Conservation (phyloP, 306 rosid genomes). For the Crataegus laevigata region DNA sequence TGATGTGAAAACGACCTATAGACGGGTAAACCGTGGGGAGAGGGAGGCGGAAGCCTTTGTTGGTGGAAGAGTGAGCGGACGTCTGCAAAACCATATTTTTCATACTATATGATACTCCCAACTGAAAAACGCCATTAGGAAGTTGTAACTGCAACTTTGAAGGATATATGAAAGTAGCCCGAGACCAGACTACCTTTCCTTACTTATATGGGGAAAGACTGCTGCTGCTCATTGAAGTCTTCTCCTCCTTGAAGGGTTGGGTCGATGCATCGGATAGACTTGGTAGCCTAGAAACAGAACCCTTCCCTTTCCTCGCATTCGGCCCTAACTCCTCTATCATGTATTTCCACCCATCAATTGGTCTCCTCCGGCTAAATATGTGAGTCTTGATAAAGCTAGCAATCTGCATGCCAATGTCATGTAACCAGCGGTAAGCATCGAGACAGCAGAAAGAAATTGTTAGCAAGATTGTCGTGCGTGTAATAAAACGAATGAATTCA, state of each 20-base stretch:
- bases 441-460: not conserved
- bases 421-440: not conserved
- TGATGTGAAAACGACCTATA: too few species aligned
- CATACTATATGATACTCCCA: too few species aligned
- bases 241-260: conserved; percentile 84
- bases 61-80: not conserved
- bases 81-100: too few species aligned
- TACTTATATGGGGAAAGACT: conserved; percentile 25
- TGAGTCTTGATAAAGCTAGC: conserved; percentile 95
- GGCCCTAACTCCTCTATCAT: conserved; percentile 98
- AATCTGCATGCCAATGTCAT: conserved; percentile 45
- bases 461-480: not conserved
- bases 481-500: not conserved
- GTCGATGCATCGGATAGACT: conserved; percentile 81
- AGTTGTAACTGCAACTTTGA: not conserved
- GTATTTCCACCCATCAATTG: conserved; percentile 95
- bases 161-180: not conserved
- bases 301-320: conserved; percentile 86
- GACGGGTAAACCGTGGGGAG: too few species aligned
- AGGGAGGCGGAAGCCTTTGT: not conserved
- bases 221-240: conserved; percentile 24
- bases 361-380: conserved; percentile 89
- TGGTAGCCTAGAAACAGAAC: conserved; percentile 77
- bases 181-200: conserved; percentile 33
- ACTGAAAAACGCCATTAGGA: not conserved